Evolutionary conservation across 768 basidiomycete species (phyloP), one percentile per base, ranked within the genome.

Genomic region (Agrocybe pediades): DNA sequence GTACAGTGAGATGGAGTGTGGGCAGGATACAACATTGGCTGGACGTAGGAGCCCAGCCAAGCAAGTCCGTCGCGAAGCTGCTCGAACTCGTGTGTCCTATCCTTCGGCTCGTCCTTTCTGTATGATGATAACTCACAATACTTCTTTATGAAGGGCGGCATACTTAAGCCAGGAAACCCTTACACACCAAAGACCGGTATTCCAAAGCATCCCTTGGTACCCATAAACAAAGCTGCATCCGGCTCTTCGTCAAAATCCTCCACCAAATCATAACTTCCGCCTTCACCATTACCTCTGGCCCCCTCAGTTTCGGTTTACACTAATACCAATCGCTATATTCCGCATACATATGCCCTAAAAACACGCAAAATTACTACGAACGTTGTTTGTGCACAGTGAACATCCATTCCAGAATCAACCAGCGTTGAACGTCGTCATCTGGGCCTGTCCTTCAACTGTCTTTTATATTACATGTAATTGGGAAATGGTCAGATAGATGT

Each of bases 11-110:
- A 61, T 98, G 95, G 95, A 94, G 93, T 69, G 86, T 88, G 21
- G 87, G 91, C 62, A 84, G 96, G 66, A 92, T 98, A 68, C 79
- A 80, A 54, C 93, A 91, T 65, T 98, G 96, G 96, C 70, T 98
- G 33, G 79, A 79, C 27, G 83, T 88, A 16, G 95, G 95, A 0
- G 96, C 96, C 27, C 69, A 81, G 55, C 96, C 96, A 1, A 88
- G 84, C 41, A 85, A 86, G 64, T 78, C 87, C 6, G 92, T 90
- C 4, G 82, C 87, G 36, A 86, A 79, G 62, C 64, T 98, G 59
- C 71, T 98, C 64, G 85, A 89, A 65, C 74, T 86, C 78, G 96
- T 94, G 62, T 64, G 89, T 78, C 36, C 36, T 9, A 21, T 20
- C 17, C 25, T 33, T 51, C 13, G 21, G 36, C 25, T 24, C 30